Percentiles rank a stretch among this genome's conserved stretches.
phyloP scores from a whole-genome alignment of 441 rosid species.

The Hypseocharis bilobata region DNA sequence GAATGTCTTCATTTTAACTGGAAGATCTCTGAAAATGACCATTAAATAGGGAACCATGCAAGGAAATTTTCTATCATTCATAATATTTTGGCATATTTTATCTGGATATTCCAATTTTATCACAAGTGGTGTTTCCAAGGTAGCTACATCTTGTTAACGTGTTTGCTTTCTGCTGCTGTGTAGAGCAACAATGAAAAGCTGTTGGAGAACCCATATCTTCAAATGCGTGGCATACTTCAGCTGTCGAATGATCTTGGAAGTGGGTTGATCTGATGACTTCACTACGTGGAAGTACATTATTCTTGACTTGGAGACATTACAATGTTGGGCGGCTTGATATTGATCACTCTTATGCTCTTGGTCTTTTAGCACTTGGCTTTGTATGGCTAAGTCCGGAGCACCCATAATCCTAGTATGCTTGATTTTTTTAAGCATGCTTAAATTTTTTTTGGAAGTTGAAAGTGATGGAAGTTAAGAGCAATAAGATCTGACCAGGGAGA shows the following conservation, averaged over 20 bases:
- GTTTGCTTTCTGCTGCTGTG: constrained; percentile 20
- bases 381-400: constrained; percentile 23
- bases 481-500: constrained; percentile 16
- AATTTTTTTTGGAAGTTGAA: too few relatives aligned
- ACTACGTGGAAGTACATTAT: constrained; percentile 9
- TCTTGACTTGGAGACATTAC: constrained; percentile 21
- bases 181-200: constrained; percentile 98
- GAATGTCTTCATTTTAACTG: too few relatives aligned
- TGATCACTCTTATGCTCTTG: constrained; percentile 13
- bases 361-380: constrained; percentile 20
- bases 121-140: neutral
- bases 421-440: too few relatives aligned
- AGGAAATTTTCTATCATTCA: too few relatives aligned
- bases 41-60: too few relatives aligned
- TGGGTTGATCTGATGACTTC: constrained; percentile 25
- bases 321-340: constrained; percentile 14
- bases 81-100: too few relatives aligned
- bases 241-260: constrained; percentile 63
- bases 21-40: constrained; percentile 6
- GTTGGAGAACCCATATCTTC: constrained; percentile 95
- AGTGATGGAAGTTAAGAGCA: constrained; percentile 11
- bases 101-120: neutral
- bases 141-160: constrained; percentile 16
- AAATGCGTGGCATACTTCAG: constrained; percentile 95
- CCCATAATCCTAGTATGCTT: too few relatives aligned